phyloP scores from a whole-genome alignment of 208 protist species.

The Leishmania braziliensis region DNA sequence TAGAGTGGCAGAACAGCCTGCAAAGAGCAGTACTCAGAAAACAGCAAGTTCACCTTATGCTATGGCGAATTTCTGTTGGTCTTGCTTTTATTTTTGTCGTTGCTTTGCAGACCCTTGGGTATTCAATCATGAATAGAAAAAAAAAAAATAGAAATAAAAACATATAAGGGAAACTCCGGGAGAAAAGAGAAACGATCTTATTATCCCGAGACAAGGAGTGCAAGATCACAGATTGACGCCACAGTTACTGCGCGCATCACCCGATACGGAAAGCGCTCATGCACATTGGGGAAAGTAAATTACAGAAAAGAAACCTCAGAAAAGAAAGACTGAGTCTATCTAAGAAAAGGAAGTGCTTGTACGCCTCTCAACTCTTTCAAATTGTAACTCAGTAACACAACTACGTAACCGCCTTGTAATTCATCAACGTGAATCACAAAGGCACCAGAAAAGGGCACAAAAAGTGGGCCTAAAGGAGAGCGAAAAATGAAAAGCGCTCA shows the following conservation, averaged over 20 bases:
- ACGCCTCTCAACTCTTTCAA: neutral
- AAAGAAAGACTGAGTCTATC: neutral
- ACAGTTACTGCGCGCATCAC: neutral
- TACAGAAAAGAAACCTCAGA: neutral
- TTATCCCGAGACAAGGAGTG: neutral
- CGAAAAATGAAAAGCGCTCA: neutral
- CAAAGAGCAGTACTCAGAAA: neutral
- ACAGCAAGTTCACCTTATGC: neutral
- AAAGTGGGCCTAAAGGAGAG: neutral
- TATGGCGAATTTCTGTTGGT: neutral
- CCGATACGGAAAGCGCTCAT: neutral
- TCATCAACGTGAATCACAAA: neutral
- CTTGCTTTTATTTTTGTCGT: neutral
- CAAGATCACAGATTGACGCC: neutral
- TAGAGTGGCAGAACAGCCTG: neutral
- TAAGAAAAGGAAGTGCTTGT: constrained; percentile 2
- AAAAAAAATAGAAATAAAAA: neutral
- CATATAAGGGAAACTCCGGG: neutral
- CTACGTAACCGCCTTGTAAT: neutral
- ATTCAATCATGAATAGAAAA: neutral
- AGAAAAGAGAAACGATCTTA: neutral
- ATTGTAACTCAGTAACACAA: neutral
- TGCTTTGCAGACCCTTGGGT: neutral
- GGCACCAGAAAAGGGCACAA: neutral
- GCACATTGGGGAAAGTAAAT: neutral